Conservation (phyloP, 2,329 filamentous ascomycete genomes). For the Fragosphaeria purpurea region DNA sequence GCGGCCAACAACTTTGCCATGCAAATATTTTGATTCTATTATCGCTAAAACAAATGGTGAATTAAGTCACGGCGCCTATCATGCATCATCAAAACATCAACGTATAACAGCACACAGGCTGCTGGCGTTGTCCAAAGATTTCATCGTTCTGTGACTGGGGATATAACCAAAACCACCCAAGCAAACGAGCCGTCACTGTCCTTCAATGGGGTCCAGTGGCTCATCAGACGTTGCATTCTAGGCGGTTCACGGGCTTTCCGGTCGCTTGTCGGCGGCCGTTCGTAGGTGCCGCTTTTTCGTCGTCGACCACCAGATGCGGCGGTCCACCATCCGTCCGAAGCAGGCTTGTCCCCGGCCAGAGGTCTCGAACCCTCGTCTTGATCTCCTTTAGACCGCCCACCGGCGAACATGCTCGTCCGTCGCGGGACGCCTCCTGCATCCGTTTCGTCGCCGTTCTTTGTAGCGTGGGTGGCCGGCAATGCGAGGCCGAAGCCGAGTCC, state of each 20-base stretch:
- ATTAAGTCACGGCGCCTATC: no score
- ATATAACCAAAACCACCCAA: slow-evolving; percentile 25
- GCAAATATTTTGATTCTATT: no score
- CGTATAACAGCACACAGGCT: neutral
- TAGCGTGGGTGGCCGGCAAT: neutral
- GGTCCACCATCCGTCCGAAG: neutral
- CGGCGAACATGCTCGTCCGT: slow-evolving; percentile 6
- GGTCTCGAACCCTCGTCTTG: neutral
- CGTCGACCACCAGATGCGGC: neutral
- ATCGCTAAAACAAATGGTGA: no score
- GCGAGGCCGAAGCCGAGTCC: slow-evolving; percentile 9
- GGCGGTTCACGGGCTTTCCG: neutral
- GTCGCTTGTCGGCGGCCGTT: slow-evolving; percentile 1
- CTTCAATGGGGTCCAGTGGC: slow-evolving; percentile 27
- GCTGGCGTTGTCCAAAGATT: no score
- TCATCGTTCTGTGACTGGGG: slow-evolving; percentile 8
- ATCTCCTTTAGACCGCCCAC: neutral
- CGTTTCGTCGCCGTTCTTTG: neutral
- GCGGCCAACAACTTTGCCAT: no score
- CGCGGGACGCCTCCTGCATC: neutral
- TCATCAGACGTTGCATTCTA: slow-evolving; percentile 12
- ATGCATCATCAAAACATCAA: neutral
- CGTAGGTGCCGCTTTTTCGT: slow-evolving; percentile 3
- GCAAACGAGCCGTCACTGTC: slow-evolving; percentile 21
- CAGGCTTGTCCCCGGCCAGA: neutral